phyloP scores from a whole-genome alignment of 768 basidiomycete genomes.

The Strobilomyces dryophilus region DNA sequence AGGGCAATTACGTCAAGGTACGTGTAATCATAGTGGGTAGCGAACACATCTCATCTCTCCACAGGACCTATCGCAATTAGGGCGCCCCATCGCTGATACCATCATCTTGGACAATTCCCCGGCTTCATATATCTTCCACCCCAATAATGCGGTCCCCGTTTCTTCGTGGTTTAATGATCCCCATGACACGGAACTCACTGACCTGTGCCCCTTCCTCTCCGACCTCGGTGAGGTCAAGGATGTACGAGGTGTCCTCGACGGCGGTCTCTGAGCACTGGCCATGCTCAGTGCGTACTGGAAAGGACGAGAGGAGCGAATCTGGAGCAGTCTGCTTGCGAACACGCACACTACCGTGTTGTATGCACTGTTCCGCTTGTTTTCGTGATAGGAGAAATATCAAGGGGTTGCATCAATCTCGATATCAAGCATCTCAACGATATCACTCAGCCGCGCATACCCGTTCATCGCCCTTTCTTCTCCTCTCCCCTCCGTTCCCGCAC shows the following conservation, averaged over 20 bases:
- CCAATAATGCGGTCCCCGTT: constrained; percentile 97
- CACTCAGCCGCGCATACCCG: neutral
- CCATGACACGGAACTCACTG: constrained; percentile 95
- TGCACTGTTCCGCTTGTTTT: constrained; percentile 26
- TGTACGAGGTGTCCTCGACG: constrained; percentile 88
- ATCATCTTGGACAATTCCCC: constrained; percentile 99
- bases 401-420: constrained; percentile 16
- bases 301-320: constrained; percentile 12
- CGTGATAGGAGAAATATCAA: constrained; percentile 30
- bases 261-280: constrained; percentile 52
- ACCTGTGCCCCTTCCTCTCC: constrained; percentile 89
- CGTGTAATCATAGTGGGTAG: constrained; percentile 10
- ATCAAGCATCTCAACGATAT: constrained; percentile 10
- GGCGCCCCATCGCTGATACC: constrained; percentile 87
- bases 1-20: constrained; percentile 99
- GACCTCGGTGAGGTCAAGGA: constrained; percentile 85
- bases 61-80: constrained; percentile 97
- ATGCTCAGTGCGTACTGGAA: constrained; percentile 19
- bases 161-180: constrained; percentile 99
- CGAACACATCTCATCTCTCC: constrained; percentile 2
- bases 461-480: neutral
- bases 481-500: constrained; percentile 1
- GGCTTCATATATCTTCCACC: constrained; percentile 98
- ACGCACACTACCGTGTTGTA: constrained; percentile 26
- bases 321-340: constrained; percentile 20